Evolutionary conservation across 805 yeast species (phyloP).

Genomic region (Huiozyma naganishii): DNA sequence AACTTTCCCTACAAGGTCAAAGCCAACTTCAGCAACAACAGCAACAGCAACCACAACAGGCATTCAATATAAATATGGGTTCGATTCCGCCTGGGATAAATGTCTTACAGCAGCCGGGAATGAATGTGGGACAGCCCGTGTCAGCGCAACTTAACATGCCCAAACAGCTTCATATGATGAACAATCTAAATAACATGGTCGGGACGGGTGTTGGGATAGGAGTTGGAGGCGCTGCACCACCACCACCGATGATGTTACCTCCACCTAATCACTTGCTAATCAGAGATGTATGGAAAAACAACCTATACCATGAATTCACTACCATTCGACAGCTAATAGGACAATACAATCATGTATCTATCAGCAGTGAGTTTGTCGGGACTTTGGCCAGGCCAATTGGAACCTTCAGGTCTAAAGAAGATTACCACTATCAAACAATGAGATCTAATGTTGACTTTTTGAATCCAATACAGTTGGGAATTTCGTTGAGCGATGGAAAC

Average conservation of each 20-base stretch:
- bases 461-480: slow-evolving; percentile 76
- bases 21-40: slow-evolving; percentile 9
- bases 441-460: slow-evolving; percentile 83
- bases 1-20: slow-evolving; percentile 14
- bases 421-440: slow-evolving; percentile 92
- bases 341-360: slow-evolving; percentile 45
- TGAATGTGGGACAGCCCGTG: slow-evolving; percentile 3
- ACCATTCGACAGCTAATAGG: slow-evolving; percentile 48
- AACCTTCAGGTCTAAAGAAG: slow-evolving; percentile 75
- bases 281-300: slow-evolving; percentile 65
- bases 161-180: slow-evolving; percentile 7
- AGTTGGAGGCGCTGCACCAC: slow-evolving; percentile 1
- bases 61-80: background rate
- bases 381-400: slow-evolving; percentile 95
- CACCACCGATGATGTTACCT: slow-evolving; percentile 15
- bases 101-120: background rate
- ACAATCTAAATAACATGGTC: background rate
- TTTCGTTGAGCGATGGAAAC: slow-evolving; percentile 56
- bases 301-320: slow-evolving; percentile 56
- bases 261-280: slow-evolving; percentile 34
- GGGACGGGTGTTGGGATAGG: no score
- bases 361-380: slow-evolving; percentile 93
- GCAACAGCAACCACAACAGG: slow-evolving; percentile 3
- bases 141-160: slow-evolving; percentile 6
- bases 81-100: background rate